These are phyloP conservation scores for Skeletonema marinoi DNA, from an alignment of 108 stramenopile species.

Conservation along the genomic window DNA sequence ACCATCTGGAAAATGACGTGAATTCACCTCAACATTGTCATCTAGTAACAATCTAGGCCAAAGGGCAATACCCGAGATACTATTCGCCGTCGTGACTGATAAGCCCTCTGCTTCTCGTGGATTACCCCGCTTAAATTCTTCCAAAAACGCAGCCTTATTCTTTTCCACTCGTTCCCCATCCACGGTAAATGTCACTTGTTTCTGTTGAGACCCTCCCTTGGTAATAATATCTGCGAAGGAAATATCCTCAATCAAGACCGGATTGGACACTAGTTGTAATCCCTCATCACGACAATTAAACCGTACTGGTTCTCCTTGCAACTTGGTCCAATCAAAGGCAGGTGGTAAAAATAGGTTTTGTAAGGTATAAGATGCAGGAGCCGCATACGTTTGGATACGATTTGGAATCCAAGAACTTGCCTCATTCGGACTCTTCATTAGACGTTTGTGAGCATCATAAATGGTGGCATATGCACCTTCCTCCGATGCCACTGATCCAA, in stretches of 20 bases:
- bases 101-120: conserved; percentile 29
- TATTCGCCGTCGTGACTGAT: conserved; percentile 34
- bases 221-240: conserved; percentile 40
- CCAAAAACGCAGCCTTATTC: conserved; percentile 37
- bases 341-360: conserved; percentile 70
- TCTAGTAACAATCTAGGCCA: conserved; percentile 66
- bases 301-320: conserved; percentile 62
- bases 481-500: conserved; percentile 63
- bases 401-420: conserved; percentile 57
- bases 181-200: conserved; percentile 40
- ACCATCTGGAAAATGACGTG: conserved; percentile 58
- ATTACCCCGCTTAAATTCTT: conserved; percentile 41
- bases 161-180: conserved; percentile 38
- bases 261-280: conserved; percentile 59
- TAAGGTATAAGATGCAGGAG: conserved; percentile 66
- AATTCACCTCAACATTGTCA: conserved; percentile 23
- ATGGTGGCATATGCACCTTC: conserved; percentile 72
- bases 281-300: conserved; percentile 77
- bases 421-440: conserved; percentile 55
- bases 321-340: conserved; percentile 70
- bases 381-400: conserved; percentile 58
- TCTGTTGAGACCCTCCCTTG: neutral
- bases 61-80: conserved; percentile 60
- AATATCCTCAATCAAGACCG: conserved; percentile 65
- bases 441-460: conserved; percentile 53